Evolutionary conservation across 2,329 filamentous ascomycete species (phyloP).

Genomic region (Aspergillus glaucus): DNA sequence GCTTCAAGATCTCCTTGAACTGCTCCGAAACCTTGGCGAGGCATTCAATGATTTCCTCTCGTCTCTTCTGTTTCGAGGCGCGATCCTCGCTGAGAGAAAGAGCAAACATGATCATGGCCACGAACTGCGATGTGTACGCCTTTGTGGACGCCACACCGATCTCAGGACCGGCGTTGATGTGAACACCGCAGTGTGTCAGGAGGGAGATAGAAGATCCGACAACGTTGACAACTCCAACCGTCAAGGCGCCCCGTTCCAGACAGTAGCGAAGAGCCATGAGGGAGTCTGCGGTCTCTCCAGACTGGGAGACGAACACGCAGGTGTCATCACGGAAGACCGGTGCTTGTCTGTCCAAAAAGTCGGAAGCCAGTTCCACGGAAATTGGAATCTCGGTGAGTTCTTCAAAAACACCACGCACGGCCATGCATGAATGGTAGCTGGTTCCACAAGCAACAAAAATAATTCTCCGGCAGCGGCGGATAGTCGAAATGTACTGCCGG

Average conservation of each 20-base stretch:
- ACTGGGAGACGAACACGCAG: conserved; percentile 97
- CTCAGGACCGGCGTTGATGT: conserved; percentile 97
- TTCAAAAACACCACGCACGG: conserved; percentile 94
- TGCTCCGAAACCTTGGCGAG: conserved; percentile 80
- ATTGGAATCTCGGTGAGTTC: conserved; percentile 98
- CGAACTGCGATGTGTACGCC: conserved; percentile 98
- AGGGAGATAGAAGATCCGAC: conserved; percentile 98
- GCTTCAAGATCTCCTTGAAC: conserved; percentile 84
- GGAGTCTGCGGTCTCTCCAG: conserved; percentile 96
- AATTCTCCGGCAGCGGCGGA: conserved; percentile 90
- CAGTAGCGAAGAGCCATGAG: conserved; percentile 97
- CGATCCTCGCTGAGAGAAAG: conserved; percentile 94
- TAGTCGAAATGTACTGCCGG: conserved; percentile 92
- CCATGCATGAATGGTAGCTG: conserved; percentile 99
- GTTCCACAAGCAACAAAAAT: conserved; percentile 99
- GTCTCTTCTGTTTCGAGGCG: conserved; percentile 83
- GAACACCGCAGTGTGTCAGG: conserved; percentile 98
- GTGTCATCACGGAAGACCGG: conserved; percentile 99
- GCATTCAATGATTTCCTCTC: conserved; percentile 94
- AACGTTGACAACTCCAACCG: conserved; percentile 96
- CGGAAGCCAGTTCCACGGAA: conserved; percentile 90
- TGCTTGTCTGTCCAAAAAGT: conserved; percentile 94
- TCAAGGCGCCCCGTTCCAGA: conserved; percentile 92
- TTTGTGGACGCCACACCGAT: conserved; percentile 99
- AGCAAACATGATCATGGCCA: conserved; percentile 99